Evolutionary conservation across 768 basidiomycete genomes (phyloP).

Genomic region (Cystofilobasidium ferigula): DNA sequence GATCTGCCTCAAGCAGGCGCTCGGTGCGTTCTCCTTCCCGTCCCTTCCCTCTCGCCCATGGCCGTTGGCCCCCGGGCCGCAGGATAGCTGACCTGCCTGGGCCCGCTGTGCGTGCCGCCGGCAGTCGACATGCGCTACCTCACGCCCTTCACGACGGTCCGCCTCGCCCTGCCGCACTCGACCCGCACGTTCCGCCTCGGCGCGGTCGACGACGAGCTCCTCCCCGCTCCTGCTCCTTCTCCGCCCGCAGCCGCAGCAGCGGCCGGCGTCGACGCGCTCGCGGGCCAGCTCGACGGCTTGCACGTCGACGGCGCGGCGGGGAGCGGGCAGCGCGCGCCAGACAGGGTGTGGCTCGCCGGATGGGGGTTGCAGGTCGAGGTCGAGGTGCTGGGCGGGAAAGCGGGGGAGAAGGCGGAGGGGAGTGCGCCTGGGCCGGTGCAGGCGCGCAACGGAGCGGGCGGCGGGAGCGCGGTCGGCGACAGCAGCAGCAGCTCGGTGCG

Average conservation of each 20-base stretch:
- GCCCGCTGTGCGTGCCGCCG: neutral
- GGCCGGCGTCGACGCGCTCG: neutral
- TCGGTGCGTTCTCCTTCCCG: slow-evolving; percentile 27
- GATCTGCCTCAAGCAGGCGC: slow-evolving; percentile 31
- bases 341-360: slow-evolving; percentile 10
- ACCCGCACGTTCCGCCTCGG: slow-evolving; percentile 16
- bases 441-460: too few species aligned
- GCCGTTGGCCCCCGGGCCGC: too few species aligned
- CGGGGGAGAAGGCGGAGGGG: too few species aligned
- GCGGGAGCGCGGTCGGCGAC: too few species aligned
- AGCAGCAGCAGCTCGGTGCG: slow-evolving; percentile 8
- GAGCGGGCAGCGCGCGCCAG: slow-evolving; percentile 21
- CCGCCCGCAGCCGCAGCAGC: too few species aligned
- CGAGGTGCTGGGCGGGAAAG: neutral
- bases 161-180: slow-evolving; percentile 14
- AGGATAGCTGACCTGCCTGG: neutral
- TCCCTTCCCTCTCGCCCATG: neutral
- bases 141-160: slow-evolving; percentile 10
- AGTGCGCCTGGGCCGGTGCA: neutral
- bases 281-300: slow-evolving; percentile 8
- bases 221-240: neutral
- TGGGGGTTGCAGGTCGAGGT: neutral
- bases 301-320: slow-evolving; percentile 9
- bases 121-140: slow-evolving; percentile 24
- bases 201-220: slow-evolving; percentile 13